Evolutionary conservation across 768 basidiomycete genomes (phyloP), one percentile per base, ranked within the genome.

Genomic region (Naematelia aurantialba): DNA sequence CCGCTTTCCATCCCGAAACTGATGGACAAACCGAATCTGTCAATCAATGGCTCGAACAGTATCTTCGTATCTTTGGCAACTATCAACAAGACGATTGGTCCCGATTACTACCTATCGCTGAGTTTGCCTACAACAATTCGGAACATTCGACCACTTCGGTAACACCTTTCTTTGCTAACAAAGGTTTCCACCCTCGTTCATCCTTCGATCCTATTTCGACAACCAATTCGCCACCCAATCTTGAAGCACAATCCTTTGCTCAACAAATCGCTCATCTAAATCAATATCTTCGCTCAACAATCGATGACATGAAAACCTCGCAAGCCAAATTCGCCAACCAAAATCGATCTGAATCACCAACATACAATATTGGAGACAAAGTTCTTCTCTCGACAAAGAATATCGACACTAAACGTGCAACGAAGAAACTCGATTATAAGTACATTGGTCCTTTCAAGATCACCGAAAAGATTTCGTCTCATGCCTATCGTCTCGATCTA

Each of bases 1-100:
- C 81, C 0, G 81, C 80, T 1, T 82, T 78, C 48, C 81, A 81
- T 55, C 82, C 81, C 0, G 76, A 80, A 51, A 78, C 77, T 1
- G 78, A 81, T 56, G 79, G 81, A 0, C 78, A 80, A 30, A 59
- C 58, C n/a, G 58, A 59, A 52, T 24, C 51, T n/a, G 45, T 48
- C 3, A 59, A 59, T 30, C 58, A 54, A 45, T 22, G 14, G 2
- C 19, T 59, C 13, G 45, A 53, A 25, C 45, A 47, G 31, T 59
- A 53, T 25, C 52, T 59, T 8, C 34, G 52, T 14, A 24, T 45
- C 8, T 59, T 44, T 30, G 21, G 4, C 42, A 68, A 72, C 52
- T 63, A 70, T 30, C 55, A 63, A 21, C 75, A 78, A 56, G 62
- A 69, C 64, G 78, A 79, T 42, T 80, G 78, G 79, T 60, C 70